phyloP scores from a whole-genome alignment of 495 filamentous ascomycete species.

The Daldinia decipiens region DNA sequence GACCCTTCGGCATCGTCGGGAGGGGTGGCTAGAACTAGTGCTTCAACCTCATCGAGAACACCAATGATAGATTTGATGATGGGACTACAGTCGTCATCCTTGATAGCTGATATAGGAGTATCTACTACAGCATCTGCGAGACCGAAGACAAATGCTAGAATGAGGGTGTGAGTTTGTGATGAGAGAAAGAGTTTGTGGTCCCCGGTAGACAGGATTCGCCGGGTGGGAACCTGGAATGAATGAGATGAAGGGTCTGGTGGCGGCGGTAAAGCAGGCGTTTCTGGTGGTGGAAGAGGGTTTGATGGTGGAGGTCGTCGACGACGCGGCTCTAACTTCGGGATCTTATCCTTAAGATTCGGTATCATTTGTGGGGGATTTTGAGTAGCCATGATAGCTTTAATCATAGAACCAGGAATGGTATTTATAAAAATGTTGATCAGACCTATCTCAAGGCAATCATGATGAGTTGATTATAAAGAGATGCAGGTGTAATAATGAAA shows the following conservation, averaged over 20 bases:
- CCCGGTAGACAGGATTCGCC: constrained; percentile 79
- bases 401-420: neutral
- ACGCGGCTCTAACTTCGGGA: constrained; percentile 76
- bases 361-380: constrained; percentile 52
- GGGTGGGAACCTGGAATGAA: constrained; percentile 70
- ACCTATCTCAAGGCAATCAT: neutral
- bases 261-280: constrained; percentile 75
- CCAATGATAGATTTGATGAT: constrained; percentile 70
- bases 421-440: neutral
- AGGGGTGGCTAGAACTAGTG: constrained; percentile 71
- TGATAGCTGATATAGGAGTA: constrained; percentile 73
- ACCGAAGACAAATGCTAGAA: constrained; percentile 84
- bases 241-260: constrained; percentile 72
- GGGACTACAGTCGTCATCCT: constrained; percentile 63
- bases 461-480: constrained; percentile 31
- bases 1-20: constrained; percentile 86
- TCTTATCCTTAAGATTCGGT: constrained; percentile 67
- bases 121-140: constrained; percentile 86
- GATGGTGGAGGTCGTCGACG: constrained; percentile 62
- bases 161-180: constrained; percentile 79
- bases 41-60: constrained; percentile 74
- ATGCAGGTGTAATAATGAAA: neutral
- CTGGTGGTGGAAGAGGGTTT: constrained; percentile 72
- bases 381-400: constrained; percentile 39
- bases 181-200: constrained; percentile 86